A percentile compares a stretch with the other conserved stretches of the same genome.
Conservation (phyloP, 331 rosid genomes). For the Malus hybrid region DNA sequence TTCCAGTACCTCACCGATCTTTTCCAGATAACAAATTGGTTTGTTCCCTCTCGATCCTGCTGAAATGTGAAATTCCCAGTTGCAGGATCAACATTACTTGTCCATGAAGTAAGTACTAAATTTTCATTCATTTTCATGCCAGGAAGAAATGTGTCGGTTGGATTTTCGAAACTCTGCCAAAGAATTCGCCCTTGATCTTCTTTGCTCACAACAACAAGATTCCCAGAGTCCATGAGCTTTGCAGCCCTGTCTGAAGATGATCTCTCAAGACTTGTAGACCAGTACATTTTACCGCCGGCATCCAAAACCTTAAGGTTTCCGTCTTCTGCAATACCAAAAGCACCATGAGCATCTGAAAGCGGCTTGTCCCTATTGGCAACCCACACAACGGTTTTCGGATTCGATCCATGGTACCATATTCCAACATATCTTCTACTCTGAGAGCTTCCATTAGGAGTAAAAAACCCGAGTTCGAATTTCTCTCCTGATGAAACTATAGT, state of each 20-base stretch:
- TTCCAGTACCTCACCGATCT: conserved; percentile 69
- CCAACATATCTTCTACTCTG: conserved; percentile 55
- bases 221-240: conserved; percentile 53
- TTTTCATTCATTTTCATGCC: conserved; percentile 56
- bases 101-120: conserved; percentile 55
- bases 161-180: conserved; percentile 66
- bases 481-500: conserved; percentile 53
- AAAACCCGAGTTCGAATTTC: conserved; percentile 56
- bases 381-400: conserved; percentile 55
- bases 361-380: conserved; percentile 69
- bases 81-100: conserved; percentile 41
- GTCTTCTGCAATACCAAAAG: conserved; percentile 41
- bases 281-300: conserved; percentile 23
- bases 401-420: conserved; percentile 58
- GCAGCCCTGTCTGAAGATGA: conserved; percentile 23
- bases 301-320: conserved; percentile 58
- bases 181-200: conserved; percentile 28
- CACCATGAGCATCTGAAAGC: conserved; percentile 33
- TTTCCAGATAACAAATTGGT: conserved; percentile 56
- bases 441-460: conserved; percentile 53
- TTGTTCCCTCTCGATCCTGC: conserved; percentile 38
- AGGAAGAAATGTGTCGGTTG: conserved; percentile 70
- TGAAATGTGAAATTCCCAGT: conserved; percentile 65
- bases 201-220: conserved; percentile 37
- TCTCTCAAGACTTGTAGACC: conserved; percentile 42